A percentile compares a stretch with the other conserved stretches of the same genome.
Evolutionary conservation across 495 filamentous ascomycete species (phyloP).

Genomic region (Friedmanniomyces simplex): DNA sequence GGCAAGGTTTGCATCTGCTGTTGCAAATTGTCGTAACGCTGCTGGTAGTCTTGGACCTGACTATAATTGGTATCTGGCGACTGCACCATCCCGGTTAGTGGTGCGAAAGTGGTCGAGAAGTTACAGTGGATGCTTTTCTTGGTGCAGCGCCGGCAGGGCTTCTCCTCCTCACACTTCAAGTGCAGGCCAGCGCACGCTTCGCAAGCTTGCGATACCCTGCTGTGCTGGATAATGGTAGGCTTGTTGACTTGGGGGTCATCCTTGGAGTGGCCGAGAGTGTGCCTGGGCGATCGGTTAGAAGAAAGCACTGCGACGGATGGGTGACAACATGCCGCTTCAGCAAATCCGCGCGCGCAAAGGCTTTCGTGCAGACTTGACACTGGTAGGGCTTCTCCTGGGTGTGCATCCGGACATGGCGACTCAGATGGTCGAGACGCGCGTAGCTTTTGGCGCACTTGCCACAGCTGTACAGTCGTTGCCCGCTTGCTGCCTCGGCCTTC

Average conservation of each 20-base stretch:
- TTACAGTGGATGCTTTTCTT: constrained; percentile 25
- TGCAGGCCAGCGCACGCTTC: constrained; percentile 28
- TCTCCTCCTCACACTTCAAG: constrained; percentile 29
- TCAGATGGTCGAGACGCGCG: constrained; percentile 25
- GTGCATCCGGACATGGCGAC: constrained; percentile 28
- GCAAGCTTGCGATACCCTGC: constrained; percentile 26
- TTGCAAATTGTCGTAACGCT: constrained; percentile 7
- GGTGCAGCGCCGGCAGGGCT: constrained; percentile 27
- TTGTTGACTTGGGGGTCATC: constrained; percentile 15
- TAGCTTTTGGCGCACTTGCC: constrained; percentile 25
- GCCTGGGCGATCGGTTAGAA: no score
- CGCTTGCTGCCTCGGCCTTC: constrained; percentile 10
- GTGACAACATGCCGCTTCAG: constrained; percentile 22
- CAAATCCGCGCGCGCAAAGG: constrained; percentile 26
- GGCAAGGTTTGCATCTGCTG: constrained; percentile 12
- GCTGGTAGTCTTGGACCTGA: constrained; percentile 8
- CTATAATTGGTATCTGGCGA: constrained; percentile 4
- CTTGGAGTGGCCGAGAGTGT: constrained; percentile 19
- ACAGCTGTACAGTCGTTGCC: constrained; percentile 26
- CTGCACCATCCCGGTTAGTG: neutral
- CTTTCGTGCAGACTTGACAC: constrained; percentile 26
- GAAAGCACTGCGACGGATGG: no score
- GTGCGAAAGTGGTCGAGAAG: constrained; percentile 5
- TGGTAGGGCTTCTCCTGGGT: constrained; percentile 28
- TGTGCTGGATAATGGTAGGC: constrained; percentile 15